Conservation (phyloP, 495 filamentous ascomycete genomes). For the Pseudevernia furfuracea region DNA sequence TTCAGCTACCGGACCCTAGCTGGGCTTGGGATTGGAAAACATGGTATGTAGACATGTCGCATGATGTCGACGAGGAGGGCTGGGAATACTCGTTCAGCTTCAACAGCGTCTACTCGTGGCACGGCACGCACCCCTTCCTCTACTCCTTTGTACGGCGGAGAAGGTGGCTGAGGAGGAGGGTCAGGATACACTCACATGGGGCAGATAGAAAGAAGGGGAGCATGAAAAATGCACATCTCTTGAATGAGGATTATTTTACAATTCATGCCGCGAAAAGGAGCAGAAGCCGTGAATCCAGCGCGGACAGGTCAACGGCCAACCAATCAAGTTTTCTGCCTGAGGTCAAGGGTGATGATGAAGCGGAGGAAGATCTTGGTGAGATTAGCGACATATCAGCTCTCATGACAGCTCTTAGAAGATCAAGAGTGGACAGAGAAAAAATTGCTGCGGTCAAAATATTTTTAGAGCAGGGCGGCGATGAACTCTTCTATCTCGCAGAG, state of each 20-base stretch:
- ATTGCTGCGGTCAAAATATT: conserved; percentile 73
- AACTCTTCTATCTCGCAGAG: conserved; percentile 67
- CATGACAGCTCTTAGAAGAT: conserved; percentile 53
- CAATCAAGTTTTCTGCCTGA: conserved; percentile 30
- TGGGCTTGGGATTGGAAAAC: conserved; percentile 95
- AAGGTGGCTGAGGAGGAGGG: conserved; percentile 80
- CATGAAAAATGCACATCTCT: conserved; percentile 49
- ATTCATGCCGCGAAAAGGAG: conserved; percentile 49
- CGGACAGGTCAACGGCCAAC: conserved; percentile 24
- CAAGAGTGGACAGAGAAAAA: conserved; percentile 84
- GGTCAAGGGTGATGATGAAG: conserved; percentile 30
- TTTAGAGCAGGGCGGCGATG: conserved; percentile 68
- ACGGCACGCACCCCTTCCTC: conserved; percentile 83
- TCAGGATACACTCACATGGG: conserved; percentile 47
- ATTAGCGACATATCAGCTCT: conserved; percentile 61
- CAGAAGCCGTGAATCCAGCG: conserved; percentile 37
- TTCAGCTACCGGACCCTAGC: conserved; percentile 87
- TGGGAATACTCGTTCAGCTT: conserved; percentile 96
- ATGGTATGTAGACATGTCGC: conserved; percentile 88
- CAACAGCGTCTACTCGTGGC: conserved; percentile 69
- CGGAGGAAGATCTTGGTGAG: conserved; percentile 41
- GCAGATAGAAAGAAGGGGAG: conserved; percentile 29
- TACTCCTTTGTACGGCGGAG: conserved; percentile 85
- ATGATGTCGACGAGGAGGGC: conserved; percentile 83
- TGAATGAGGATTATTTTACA: conserved; percentile 82